Evolutionary conservation across 2,329 filamentous ascomycete genomes (phyloP).

Genomic region (Alternaria sp.): DNA sequence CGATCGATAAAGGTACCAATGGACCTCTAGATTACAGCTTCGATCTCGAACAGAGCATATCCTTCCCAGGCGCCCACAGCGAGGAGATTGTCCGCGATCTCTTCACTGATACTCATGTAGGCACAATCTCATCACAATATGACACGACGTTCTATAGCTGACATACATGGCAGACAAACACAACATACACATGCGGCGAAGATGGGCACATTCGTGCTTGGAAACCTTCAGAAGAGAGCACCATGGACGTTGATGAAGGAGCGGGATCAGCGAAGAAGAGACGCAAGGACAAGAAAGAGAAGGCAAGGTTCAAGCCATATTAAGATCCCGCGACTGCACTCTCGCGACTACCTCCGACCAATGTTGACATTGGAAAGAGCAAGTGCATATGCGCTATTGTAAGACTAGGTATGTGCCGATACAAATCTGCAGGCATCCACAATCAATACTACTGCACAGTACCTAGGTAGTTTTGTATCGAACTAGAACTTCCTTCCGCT

Average conservation of each 20-base stretch:
- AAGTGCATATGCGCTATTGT: not conserved
- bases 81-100: constrained; percentile 58
- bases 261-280: constrained; percentile 25
- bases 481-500: not conserved
- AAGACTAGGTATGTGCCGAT: not conserved
- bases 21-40: constrained; percentile 41
- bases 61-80: constrained; percentile 53
- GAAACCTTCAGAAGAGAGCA: constrained; percentile 34
- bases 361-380: not conserved
- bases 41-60: constrained; percentile 28
- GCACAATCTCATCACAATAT: constrained; percentile 1
- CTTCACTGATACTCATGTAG: constrained; percentile 47
- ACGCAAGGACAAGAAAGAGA: constrained; percentile 39
- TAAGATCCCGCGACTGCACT: not conserved
- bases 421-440: not conserved
- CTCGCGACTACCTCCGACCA: not conserved
- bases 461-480: not conserved
- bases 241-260: constrained; percentile 37
- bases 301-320: constrained; percentile 46
- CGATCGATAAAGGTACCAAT: constrained; percentile 27
- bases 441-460: not conserved
- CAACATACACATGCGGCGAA: constrained; percentile 57
- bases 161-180: constrained; percentile 29
- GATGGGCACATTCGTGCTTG: constrained; percentile 55
- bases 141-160: not conserved